Percentiles rank a stretch among this genome's conserved stretches.
Evolutionary conservation across 1,284 basidiomycete species (phyloP).

Genomic region (Microbotryomycetes sp.): DNA sequence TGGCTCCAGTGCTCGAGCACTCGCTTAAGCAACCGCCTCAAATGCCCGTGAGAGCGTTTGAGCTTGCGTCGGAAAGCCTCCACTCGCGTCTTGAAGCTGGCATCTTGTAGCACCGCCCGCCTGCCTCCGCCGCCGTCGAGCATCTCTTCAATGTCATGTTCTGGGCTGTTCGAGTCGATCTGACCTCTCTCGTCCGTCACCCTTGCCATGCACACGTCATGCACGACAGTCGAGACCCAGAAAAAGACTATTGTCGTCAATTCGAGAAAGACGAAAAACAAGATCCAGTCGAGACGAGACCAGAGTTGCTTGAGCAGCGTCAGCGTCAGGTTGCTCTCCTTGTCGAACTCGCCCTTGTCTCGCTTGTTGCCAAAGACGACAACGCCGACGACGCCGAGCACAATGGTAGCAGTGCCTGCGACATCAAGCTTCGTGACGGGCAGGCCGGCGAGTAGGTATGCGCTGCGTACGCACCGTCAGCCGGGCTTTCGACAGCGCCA

Average conservation of each 20-base stretch:
- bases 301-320: conserved; percentile 64
- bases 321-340: conserved; percentile 33
- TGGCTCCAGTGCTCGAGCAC: conserved; percentile 67
- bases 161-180: conserved; percentile 10
- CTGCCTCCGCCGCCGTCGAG: conserved; percentile 25
- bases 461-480: not conserved
- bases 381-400: conserved; percentile 62
- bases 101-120: conserved; percentile 7
- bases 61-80: conserved; percentile 3
- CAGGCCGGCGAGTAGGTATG: conserved; percentile 52
- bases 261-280: conserved; percentile 73
- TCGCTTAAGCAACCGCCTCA: conserved; percentile 53
- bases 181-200: conserved; percentile 27
- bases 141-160: conserved; percentile 22
- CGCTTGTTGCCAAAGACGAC: conserved; percentile 29
- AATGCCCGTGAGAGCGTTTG: conserved; percentile 16
- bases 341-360: conserved; percentile 23
- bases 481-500: not conserved
- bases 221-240: conserved; percentile 30
- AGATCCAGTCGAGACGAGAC: conserved; percentile 74
- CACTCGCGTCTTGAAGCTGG: not conserved
- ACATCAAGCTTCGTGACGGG: conserved; percentile 64
- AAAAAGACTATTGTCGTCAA: conserved; percentile 52
- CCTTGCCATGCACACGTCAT: conserved; percentile 28
- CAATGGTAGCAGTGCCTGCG: conserved; percentile 69